Evolutionary conservation across 1,139 yeast species (phyloP).

Genomic region (Debaryomyces sp.): DNA sequence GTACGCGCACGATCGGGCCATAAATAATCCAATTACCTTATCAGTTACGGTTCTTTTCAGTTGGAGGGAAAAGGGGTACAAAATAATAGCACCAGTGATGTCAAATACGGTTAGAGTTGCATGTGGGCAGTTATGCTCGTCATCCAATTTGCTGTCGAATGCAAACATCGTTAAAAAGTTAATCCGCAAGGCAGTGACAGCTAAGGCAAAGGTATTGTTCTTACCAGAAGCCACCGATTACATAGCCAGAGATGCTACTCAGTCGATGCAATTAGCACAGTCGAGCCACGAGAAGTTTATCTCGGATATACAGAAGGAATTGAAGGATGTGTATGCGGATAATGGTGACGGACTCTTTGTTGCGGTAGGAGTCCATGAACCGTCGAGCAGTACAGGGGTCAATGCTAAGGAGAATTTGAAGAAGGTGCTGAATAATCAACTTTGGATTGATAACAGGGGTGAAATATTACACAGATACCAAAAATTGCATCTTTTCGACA

Average conservation of each 20-base stretch:
- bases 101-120: constrained; percentile 49
- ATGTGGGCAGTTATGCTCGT: constrained; percentile 85
- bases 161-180: constrained; percentile 59
- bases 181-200: constrained; percentile 60
- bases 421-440: constrained; percentile 67
- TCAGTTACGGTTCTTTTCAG: neutral
- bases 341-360: constrained; percentile 29
- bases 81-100: constrained; percentile 4
- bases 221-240: constrained; percentile 95
- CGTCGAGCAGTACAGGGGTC: constrained; percentile 31
- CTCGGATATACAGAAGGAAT: constrained; percentile 48
- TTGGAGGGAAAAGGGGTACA: too few species aligned
- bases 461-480: constrained; percentile 69
- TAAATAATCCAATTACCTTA: neutral
- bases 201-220: constrained; percentile 67
- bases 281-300: constrained; percentile 56
- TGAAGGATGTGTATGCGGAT: constrained; percentile 26
- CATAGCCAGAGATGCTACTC: constrained; percentile 67
- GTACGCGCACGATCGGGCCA: neutral
- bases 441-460: constrained; percentile 73
- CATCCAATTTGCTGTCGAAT: constrained; percentile 62
- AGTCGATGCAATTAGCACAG: constrained; percentile 61
- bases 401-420: constrained; percentile 11
- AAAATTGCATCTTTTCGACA: constrained; percentile 88
- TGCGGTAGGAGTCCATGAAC: constrained; percentile 82